A percentile compares a stretch with the other conserved stretches of the same genome.
phyloP scores from a whole-genome alignment of 1,139 yeast species.

The Kodamaea derodonti region DNA sequence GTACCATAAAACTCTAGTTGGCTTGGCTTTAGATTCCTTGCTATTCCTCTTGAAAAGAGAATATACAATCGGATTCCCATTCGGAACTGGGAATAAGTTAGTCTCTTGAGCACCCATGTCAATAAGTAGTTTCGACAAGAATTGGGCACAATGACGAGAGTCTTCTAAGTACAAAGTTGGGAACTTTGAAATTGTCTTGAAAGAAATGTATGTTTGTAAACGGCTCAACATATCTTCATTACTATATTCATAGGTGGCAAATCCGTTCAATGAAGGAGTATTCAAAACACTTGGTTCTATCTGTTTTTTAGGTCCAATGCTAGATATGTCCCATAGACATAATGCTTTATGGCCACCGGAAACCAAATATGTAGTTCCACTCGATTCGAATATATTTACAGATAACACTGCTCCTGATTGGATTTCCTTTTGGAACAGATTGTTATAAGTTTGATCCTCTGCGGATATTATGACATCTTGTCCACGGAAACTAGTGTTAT shows the following conservation, averaged over 20 bases:
- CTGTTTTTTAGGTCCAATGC: slow-evolving; percentile 13
- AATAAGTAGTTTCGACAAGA: slow-evolving; percentile 57
- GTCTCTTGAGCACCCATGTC: slow-evolving; percentile 71
- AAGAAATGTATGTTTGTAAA: slow-evolving; percentile 59
- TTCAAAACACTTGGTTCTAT: slow-evolving; percentile 1
- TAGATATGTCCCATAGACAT: slow-evolving; percentile 35
- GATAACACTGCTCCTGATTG: slow-evolving; percentile 23
- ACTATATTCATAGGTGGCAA: slow-evolving; percentile 16
- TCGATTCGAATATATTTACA: slow-evolving; percentile 22
- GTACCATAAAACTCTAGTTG: slow-evolving; percentile 67
- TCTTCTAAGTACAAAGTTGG: slow-evolving; percentile 69
- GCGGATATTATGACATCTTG: slow-evolving; percentile 13
- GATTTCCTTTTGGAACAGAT: slow-evolving; percentile 10
- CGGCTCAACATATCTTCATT: slow-evolving; percentile 65
- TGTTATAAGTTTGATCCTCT: slow-evolving; percentile 16
- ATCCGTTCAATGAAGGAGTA: background rate
- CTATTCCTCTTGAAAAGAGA: slow-evolving; percentile 58
- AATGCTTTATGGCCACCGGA: slow-evolving; percentile 38
- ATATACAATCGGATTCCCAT: slow-evolving; percentile 80
- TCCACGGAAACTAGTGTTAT: background rate
- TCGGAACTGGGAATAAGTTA: slow-evolving; percentile 63
- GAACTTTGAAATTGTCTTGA: slow-evolving; percentile 71
- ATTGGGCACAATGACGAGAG: slow-evolving; percentile 83
- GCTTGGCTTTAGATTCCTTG: slow-evolving; percentile 5
- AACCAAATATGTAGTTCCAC: slow-evolving; percentile 25